Base-by-base conservation (phyloP, 495 filamentous ascomycete species). In the Daldinia childiae region DNA sequence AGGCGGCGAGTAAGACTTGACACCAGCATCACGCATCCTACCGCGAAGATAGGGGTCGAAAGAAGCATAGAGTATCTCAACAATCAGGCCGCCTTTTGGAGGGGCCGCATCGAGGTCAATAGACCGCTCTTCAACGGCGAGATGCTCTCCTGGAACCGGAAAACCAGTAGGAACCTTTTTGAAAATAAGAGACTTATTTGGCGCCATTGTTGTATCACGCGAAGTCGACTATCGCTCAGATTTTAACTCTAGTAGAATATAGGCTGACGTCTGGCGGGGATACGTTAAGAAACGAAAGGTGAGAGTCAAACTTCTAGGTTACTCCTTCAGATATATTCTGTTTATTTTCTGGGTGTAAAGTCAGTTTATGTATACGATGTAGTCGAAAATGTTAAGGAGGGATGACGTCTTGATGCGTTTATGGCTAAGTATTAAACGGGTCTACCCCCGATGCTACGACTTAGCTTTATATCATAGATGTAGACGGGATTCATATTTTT, bases 1-100 rank as follows among this genome's bases (percentile, higher is more conserved):
- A 17, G 89, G 75, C 3, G 89, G 82, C 11, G 81, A 67, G 81
- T 93, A 94, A 3, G 90, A 92, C 76, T 91, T 87, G 71, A 76
- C 66, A 32, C 59, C 29, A 15, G 82, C 43, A 12, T 77, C 69
- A 8, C 84, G 81, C 87, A 89, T 88, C 58, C 87, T 86, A 58
- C 92, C 92, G 30, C 94, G 91, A 81, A 91, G 89, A 84, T 97
- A 97, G 7, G 94, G 94, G 82, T 98, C 94, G 79, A 90, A 92
- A 64, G 93, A 96, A 78, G 89, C 84, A 77, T 90, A 93, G 76
- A 91, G 86, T 66, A 91, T 90, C 78, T 91, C 88, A 62, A 90
- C 76, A 38, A 89, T 87, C 29, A 97, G 75, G 34, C 94, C 93
- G 68, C 91, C 89, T 36, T 84, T 70, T 7, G 92, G 92, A 27